phyloP scores from a whole-genome alignment of 345 rosid species.

The Hibiscus syriacus region DNA sequence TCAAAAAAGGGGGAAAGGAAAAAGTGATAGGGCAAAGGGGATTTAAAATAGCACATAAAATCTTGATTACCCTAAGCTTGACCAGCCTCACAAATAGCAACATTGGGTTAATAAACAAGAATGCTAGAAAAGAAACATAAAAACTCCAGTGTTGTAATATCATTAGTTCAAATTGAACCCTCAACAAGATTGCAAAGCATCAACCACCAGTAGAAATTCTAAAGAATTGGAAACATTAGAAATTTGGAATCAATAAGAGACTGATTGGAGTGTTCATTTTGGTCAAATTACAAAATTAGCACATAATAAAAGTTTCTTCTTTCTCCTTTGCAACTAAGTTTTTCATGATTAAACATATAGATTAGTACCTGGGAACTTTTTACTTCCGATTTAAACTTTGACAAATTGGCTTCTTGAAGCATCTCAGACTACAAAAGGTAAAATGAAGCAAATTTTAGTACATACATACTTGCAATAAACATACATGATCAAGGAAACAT shows the following conservation, averaged over 20 bases:
- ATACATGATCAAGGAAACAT: neutral
- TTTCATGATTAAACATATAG: neutral
- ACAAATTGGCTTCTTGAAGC: conserved; percentile 63
- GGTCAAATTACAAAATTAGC: neutral
- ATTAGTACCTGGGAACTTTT: conserved; percentile 57
- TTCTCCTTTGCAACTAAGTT: neutral
- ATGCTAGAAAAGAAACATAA: neutral
- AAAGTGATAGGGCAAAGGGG: neutral
- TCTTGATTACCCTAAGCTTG: neutral
- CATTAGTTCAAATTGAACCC: neutral
- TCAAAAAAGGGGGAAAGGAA: neutral
- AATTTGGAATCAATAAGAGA: neutral
- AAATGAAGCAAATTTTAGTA: neutral
- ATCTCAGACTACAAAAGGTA: conserved; percentile 45
- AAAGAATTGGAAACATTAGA: neutral
- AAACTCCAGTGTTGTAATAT: neutral
- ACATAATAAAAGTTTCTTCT: neutral
- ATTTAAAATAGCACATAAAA: neutral
- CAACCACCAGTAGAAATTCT: neutral
- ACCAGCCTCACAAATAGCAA: neutral
- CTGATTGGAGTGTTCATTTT: no score
- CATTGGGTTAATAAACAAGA: neutral
- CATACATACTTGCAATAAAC: no score
- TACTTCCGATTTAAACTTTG: conserved; percentile 73
- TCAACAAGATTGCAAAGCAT: neutral